Conservation (phyloP, 202 grass and related monocot species). For the Saccharum hybrid region DNA sequence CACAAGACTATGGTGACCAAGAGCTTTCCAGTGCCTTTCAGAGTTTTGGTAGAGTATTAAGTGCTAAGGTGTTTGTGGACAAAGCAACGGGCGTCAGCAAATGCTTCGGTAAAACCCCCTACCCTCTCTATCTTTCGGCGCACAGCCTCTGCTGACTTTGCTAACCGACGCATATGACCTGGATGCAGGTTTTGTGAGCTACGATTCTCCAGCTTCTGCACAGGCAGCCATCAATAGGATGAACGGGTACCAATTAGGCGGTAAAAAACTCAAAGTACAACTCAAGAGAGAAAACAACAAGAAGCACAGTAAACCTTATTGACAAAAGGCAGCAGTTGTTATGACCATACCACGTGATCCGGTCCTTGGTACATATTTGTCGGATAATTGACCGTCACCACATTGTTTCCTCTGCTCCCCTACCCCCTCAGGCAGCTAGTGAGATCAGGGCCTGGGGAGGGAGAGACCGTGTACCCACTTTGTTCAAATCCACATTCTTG, state of each 20-base stretch:
- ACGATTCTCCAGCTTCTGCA: slow-evolving; percentile 76
- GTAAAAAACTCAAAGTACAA: slow-evolving; percentile 98
- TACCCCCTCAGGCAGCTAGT: neutral
- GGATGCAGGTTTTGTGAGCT: slow-evolving; percentile 92
- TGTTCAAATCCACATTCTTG: slow-evolving; percentile 61
- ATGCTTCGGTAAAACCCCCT: slow-evolving; percentile 75
- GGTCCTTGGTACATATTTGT: slow-evolving; percentile 66
- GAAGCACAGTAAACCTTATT: slow-evolving; percentile 82
- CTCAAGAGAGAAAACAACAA: slow-evolving; percentile 96
- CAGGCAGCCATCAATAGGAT: slow-evolving; percentile 80
- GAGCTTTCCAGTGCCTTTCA: slow-evolving; percentile 89
- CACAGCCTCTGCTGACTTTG: neutral
- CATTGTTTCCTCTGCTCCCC: slow-evolving; percentile 57
- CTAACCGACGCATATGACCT: neutral
- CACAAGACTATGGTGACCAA: slow-evolving; percentile 91
- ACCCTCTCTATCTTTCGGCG: neutral
- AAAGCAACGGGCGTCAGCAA: slow-evolving; percentile 95
- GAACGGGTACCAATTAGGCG: slow-evolving; percentile 88
- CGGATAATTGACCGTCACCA: slow-evolving; percentile 63
- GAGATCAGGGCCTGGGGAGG: neutral
- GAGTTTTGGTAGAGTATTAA: slow-evolving; percentile 85
- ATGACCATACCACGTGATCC: slow-evolving; percentile 23
- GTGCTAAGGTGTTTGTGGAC: slow-evolving; percentile 98
- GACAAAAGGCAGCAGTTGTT: slow-evolving; percentile 39
- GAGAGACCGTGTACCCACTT: slow-evolving; percentile 53